These are phyloP conservation scores for Primulina tabacum DNA, from an alignment of 257 asterid species.

Conservation along the genomic window DNA sequence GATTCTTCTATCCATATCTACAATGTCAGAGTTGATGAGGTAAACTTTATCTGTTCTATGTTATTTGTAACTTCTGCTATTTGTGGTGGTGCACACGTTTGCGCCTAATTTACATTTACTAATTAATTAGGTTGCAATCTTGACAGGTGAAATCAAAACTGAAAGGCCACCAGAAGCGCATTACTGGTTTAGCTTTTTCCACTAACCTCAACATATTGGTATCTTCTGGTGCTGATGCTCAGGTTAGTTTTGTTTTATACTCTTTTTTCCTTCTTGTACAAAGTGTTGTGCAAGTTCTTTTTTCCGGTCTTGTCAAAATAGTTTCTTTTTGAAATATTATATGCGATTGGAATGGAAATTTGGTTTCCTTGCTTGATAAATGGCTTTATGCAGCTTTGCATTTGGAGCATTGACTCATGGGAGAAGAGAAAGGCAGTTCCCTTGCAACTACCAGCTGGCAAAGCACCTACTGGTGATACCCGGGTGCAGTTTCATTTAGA, in stretches of 20 bases:
- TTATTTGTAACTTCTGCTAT: background rate
- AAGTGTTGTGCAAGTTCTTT: background rate
- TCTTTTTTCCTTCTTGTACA: slow-evolving; percentile 10
- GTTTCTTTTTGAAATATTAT: background rate
- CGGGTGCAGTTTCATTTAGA: slow-evolving; percentile 88
- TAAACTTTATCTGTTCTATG: slow-evolving; percentile 27
- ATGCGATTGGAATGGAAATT: background rate
- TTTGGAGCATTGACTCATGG: slow-evolving; percentile 98
- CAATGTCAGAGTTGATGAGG: slow-evolving; percentile 93
- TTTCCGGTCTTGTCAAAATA: background rate
- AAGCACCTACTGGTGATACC: slow-evolving; percentile 88
- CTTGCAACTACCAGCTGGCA: slow-evolving; percentile 82
- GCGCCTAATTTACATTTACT: slow-evolving; percentile 9
- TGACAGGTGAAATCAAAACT: slow-evolving; percentile 74
- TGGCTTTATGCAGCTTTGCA: slow-evolving; percentile 53
- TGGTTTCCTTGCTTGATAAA: background rate
- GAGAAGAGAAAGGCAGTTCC: slow-evolving; percentile 77
- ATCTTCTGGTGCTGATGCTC: slow-evolving; percentile 95
- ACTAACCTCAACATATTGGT: slow-evolving; percentile 78
- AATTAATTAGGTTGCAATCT: slow-evolving; percentile 14
- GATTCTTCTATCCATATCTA: slow-evolving; percentile 96
- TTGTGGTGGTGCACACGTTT: slow-evolving; percentile 1
- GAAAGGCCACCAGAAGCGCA: slow-evolving; percentile 89
- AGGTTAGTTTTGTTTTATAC: slow-evolving; percentile 39
- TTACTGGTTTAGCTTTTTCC: slow-evolving; percentile 87